These are phyloP conservation scores for Mycena belliarum DNA, from an alignment of 768 basidiomycete genomes.

Conservation along the genomic window DNA sequence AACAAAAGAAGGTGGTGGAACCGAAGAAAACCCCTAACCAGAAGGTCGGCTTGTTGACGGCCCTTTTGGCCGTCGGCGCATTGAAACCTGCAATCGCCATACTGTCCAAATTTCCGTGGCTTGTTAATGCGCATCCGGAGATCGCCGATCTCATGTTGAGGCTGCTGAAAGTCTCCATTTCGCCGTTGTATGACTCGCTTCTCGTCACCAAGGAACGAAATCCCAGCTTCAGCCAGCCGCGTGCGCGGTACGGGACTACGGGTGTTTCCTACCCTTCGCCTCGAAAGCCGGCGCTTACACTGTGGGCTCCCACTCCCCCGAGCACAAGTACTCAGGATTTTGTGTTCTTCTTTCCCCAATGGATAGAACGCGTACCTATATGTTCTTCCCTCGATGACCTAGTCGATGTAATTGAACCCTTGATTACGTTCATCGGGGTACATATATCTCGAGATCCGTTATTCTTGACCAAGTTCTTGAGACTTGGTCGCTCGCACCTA, in stretches of 20 bases:
- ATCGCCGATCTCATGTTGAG: conserved; percentile 87
- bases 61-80: conserved; percentile 86
- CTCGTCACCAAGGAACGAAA: conserved; percentile 60
- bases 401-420: conserved; percentile 71
- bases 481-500: conserved; percentile 72
- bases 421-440: conserved; percentile 78
- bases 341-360: conserved; percentile 89
- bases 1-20: conserved; percentile 34
- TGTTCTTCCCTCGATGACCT: conserved; percentile 70
- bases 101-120: conserved; percentile 81
- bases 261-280: conserved; percentile 53
- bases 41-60: conserved; percentile 73
- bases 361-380: conserved; percentile 70
- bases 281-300: conserved; percentile 68
- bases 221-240: conserved; percentile 62
- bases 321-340: conserved; percentile 74
- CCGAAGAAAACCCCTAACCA: conserved; percentile 60
- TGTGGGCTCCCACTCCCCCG: conserved; percentile 80
- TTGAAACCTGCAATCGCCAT: conserved; percentile 76
- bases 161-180: conserved; percentile 66
- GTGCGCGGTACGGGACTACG: conserved; percentile 60
- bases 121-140: conserved; percentile 78
- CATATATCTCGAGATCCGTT: conserved; percentile 78
- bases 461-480: conserved; percentile 77
- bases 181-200: conserved; percentile 60